Percentiles rank a stretch among this genome's conserved stretches.
Evolutionary conservation across 441 rosid species (phyloP).

Genomic region (Populus hybrid): DNA sequence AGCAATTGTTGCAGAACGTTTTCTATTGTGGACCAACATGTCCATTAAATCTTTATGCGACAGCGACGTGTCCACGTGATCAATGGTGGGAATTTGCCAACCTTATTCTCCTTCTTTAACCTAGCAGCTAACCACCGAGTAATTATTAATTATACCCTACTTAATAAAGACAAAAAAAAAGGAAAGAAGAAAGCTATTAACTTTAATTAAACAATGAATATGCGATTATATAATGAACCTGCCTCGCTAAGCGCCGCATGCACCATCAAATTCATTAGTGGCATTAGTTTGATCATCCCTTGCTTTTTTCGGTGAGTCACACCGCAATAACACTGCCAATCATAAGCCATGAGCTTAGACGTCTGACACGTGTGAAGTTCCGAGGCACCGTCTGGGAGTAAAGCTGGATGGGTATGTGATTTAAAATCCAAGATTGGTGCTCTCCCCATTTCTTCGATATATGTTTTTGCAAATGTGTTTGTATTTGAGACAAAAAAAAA

Average conservation of each 20-base stretch:
- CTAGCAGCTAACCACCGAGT: slow-evolving; percentile 15
- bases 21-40: slow-evolving; percentile 25
- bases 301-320: slow-evolving; percentile 24
- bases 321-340: slow-evolving; percentile 28
- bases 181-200: neutral
- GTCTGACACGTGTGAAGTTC: neutral
- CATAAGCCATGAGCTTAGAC: slow-evolving; percentile 18
- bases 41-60: slow-evolving; percentile 24
- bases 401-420: neutral
- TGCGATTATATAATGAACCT: neutral
- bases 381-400: neutral
- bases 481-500: no score
- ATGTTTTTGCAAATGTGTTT: no score
- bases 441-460: neutral
- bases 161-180: no score
- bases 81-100: slow-evolving; percentile 32
- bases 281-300: neutral
- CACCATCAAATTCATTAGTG: slow-evolving; percentile 14
- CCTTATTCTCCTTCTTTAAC: neutral
- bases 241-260: neutral
- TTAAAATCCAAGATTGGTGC: neutral
- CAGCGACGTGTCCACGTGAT: slow-evolving; percentile 31
- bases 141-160: neutral
- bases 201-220: slow-evolving; percentile 2
- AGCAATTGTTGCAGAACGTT: slow-evolving; percentile 14